Conservation (phyloP, 768 basidiomycete genomes). For the Mycena vitilis region DNA sequence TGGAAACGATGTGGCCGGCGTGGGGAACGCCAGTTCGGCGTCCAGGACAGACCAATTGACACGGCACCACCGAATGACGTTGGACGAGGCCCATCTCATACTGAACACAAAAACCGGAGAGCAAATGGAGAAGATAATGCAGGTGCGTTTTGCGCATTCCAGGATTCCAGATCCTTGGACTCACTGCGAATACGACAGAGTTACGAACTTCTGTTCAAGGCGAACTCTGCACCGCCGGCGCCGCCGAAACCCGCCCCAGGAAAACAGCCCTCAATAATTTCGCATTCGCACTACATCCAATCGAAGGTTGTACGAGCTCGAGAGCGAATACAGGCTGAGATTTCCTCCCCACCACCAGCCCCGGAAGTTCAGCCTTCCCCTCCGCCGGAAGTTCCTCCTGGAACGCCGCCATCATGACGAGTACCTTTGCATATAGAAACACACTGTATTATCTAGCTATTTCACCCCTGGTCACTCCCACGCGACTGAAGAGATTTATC, state of each 20-base stretch:
- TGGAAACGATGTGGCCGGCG: slow-evolving; percentile 77
- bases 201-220: slow-evolving; percentile 93
- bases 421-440: slow-evolving; percentile 5
- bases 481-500: no score
- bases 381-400: slow-evolving; percentile 22
- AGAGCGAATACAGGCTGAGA: slow-evolving; percentile 95
- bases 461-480: slow-evolving; percentile 19
- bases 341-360: slow-evolving; percentile 4
- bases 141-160: slow-evolving; percentile 60
- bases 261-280: slow-evolving; percentile 55
- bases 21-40: slow-evolving; percentile 79
- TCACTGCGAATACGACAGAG: slow-evolving; percentile 66
- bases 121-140: slow-evolving; percentile 72
- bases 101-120: slow-evolving; percentile 88
- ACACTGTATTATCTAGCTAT: slow-evolving; percentile 30
- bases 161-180: background rate
- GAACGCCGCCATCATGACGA: slow-evolving; percentile 11
- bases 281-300: slow-evolving; percentile 92
- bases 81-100: slow-evolving; percentile 95
- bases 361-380: slow-evolving; percentile 24
- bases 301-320: slow-evolving; percentile 96
- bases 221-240: slow-evolving; percentile 73
- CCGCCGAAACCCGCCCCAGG: slow-evolving; percentile 60
- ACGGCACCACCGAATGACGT: slow-evolving; percentile 88
- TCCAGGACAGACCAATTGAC: slow-evolving; percentile 85